Evolutionary conservation across 2,329 filamentous ascomycete species (phyloP), one percentile per base, ranked within the genome.

Genomic region (Botrytis medusae): DNA sequence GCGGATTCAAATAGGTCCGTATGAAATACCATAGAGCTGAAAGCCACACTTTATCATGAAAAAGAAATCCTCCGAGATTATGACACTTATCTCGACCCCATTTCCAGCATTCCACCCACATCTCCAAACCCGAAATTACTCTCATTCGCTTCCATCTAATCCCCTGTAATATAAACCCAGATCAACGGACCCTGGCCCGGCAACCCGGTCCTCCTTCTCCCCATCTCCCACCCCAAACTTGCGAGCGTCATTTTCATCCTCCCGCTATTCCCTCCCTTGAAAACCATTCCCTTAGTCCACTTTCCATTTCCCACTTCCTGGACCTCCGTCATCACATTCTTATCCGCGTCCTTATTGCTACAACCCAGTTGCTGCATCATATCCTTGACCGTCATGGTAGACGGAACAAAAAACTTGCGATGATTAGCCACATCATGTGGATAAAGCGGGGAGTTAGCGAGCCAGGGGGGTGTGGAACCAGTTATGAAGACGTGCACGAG

Each of bases 351-450:
- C 0, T 83, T 79, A 76, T 90, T 90, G 9, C 79, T 81, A 59
- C 87, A 88, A 0, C 89, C 89, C 51, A 91, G 87, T 0, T 88
- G 86, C 75, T 84, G 83, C 77, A 92, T 84, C 22, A 92, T 80
- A 70, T 91, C 87, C 0, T 82, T 85, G 20, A 91, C 79, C 0
- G 85, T 88, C 1, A 86, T 86, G 70, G 82, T 85, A 51, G 82
- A 83, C 0, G 90, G 88, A 0, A 90, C 86, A 65, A 87, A 85
- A 44, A 77, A 68, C 70, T 77, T 85, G 83, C 0, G 86, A 84
- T 68, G 85, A 82, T 77, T 88, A 87, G 0, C 82, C 79, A 51
- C 87, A 76, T 82, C 75, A 81, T 79, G 46, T 81, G 83, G 68
- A 82, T 84, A 32, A 80, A 77, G 0, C 81, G 84, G 10, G 85